Percentiles rank a stretch among this genome's conserved stretches.
Conservation (phyloP, 179 eudicot genomes). For the Silene vulgaris region DNA sequence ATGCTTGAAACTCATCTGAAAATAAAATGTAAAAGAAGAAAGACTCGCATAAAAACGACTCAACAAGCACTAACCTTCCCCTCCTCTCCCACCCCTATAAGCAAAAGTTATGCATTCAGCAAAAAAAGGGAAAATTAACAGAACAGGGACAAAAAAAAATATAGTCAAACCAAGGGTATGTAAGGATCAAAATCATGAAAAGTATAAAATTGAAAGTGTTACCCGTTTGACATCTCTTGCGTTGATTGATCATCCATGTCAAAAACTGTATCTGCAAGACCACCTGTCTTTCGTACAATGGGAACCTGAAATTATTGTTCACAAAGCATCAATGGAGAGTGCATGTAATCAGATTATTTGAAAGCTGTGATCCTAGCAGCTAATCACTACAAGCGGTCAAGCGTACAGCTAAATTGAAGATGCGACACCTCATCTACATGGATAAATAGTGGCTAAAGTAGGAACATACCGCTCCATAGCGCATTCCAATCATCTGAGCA, state of each 20-base stretch:
- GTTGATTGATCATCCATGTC: constrained; percentile 64
- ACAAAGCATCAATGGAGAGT: background rate
- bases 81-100: background rate
- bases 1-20: no score
- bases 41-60: no score
- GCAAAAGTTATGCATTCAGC: background rate
- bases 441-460: background rate
- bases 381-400: background rate
- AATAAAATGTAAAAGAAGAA: no score
- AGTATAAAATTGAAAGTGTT: constrained; percentile 14
- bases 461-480: constrained; percentile 70
- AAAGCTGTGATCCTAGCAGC: background rate
- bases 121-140: background rate
- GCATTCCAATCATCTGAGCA: constrained; percentile 92
- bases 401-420: background rate
- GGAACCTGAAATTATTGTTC: constrained; percentile 48
- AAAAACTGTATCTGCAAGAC: constrained; percentile 89
- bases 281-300: constrained; percentile 77
- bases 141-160: background rate
- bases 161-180: background rate
- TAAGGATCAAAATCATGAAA: background rate
- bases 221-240: constrained; percentile 63
- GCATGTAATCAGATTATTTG: background rate
- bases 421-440: background rate
- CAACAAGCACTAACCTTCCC: no score